Base-by-base conservation (phyloP, 441 rosid genomes). In the Adansonia gregorii region DNA sequence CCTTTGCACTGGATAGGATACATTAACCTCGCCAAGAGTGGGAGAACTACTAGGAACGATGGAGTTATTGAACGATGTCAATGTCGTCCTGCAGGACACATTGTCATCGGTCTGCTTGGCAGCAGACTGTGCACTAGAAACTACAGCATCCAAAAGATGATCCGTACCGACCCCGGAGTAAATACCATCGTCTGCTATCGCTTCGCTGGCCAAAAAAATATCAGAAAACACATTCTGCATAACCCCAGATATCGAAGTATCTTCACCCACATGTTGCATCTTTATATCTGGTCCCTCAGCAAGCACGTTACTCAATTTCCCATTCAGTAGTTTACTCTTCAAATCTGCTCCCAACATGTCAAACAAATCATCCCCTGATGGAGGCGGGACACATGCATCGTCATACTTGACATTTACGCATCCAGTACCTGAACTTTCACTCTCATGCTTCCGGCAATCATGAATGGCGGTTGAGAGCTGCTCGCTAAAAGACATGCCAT, bases 61-160 rank as follows among this genome's bases (percentile, higher is more conserved):
- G 49, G 92, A 85, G 84, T 87, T 85, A 79, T 89, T 88, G 72
- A 85, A 81, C 82, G 87, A 91, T 39, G 93, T 89, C 86, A 88
- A 73, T 5, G 92, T 88, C 70, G 92, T 92, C 80, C 85, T 83
- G 79, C 92, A 89, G 2, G 99, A 95, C 65, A 85, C 81, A 54
- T 83, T 82, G 41, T 93, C 99, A 67, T 90, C 95, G 1, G 91
- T 85, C 89, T 93, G 96, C 86, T 92, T 92, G 2, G 88, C 49
- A 56, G 83, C 72, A 63, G 91, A 83, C 24, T 85, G 82, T 31
- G 87, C 93, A 76, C 87, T 85, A 1, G 95, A 89, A 68, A 95
- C 97, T 54, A 95, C 97, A 19, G 99, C 99, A 84, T 95, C 99
- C 82, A 95, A 80, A 78, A 95, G 94, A 88, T 95, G 78, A 80